Conservation (phyloP, 495 filamentous ascomycete genomes). For the Cairneyella variabilis region DNA sequence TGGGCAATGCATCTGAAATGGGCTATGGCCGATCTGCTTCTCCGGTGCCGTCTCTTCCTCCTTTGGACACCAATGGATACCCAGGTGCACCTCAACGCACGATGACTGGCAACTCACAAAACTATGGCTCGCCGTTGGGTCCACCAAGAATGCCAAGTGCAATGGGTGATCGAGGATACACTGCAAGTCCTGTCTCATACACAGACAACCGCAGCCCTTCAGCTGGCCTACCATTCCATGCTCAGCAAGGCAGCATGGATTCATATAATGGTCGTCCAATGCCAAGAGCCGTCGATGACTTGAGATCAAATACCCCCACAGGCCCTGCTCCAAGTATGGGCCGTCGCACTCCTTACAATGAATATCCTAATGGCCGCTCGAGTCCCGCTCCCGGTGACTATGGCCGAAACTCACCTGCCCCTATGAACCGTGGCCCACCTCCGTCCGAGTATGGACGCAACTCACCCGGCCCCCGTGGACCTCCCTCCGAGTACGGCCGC, state of each 20-base stretch:
- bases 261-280: conserved; percentile 16
- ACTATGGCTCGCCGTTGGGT: conserved; percentile 7
- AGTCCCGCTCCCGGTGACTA: conserved; percentile 7
- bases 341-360: conserved; percentile 20
- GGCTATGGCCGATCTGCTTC: conserved; percentile 49
- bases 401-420: conserved; percentile 5
- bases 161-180: conserved; percentile 24
- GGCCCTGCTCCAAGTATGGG: conserved; percentile 13
- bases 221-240: not conserved
- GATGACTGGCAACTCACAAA: conserved; percentile 20
- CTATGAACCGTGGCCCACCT: not conserved
- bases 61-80: conserved; percentile 31
- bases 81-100: conserved; percentile 28
- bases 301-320: conserved; percentile 17
- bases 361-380: conserved; percentile 8
- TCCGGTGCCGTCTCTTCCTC: conserved; percentile 38
- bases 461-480: not conserved
- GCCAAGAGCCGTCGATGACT: conserved; percentile 12
- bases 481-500: conserved; percentile 27
- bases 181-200: conserved; percentile 23
- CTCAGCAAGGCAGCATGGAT: conserved; percentile 4
- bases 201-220: conserved; percentile 1
- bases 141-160: conserved; percentile 23
- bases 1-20: conserved; percentile 54
- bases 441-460: conserved; percentile 5